Conservation (phyloP, 2,329 filamentous ascomycete genomes). For the Achaetomium macrosporum region DNA sequence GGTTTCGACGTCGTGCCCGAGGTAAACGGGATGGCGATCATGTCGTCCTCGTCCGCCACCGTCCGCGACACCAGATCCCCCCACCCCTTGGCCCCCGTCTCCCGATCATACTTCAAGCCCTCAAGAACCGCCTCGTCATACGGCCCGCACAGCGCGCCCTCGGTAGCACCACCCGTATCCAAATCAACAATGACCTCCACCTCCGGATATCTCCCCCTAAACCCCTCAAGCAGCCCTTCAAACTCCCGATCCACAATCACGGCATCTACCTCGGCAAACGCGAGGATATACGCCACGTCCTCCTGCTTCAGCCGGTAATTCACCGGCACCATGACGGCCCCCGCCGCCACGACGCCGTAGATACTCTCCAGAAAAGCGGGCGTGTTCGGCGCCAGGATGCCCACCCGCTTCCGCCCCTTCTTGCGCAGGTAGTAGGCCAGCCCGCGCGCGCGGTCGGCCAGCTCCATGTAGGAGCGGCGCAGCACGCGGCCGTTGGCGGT, state of each 20-base stretch:
- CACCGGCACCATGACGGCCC: slow-evolving; percentile 65
- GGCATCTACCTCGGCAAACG: slow-evolving; percentile 76
- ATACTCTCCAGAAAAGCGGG: slow-evolving; percentile 89
- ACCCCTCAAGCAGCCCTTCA: slow-evolving; percentile 61
- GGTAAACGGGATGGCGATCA: slow-evolving; percentile 87
- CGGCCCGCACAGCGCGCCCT: slow-evolving; percentile 67
- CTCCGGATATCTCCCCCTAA: slow-evolving; percentile 51
- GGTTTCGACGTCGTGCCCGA: slow-evolving; percentile 86
- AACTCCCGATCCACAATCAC: slow-evolving; percentile 87
- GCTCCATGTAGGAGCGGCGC: slow-evolving; percentile 70
- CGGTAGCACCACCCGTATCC: slow-evolving; percentile 74
- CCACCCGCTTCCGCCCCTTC: slow-evolving; percentile 68
- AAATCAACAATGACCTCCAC: slow-evolving; percentile 71
- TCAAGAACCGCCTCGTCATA: slow-evolving; percentile 81
- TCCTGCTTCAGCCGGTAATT: slow-evolving; percentile 67
- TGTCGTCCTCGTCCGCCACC: slow-evolving; percentile 64
- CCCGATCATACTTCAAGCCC: slow-evolving; percentile 65
- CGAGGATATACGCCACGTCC: slow-evolving; percentile 87
- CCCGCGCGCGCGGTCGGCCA: slow-evolving; percentile 79
- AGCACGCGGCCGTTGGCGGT: slow-evolving; percentile 71
- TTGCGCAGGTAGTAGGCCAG: slow-evolving; percentile 82
- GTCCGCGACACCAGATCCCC: slow-evolving; percentile 64
- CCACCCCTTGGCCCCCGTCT: slow-evolving; percentile 69
- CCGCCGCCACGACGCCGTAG: slow-evolving; percentile 79
- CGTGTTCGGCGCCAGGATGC: slow-evolving; percentile 85